phyloP scores from a whole-genome alignment of 108 stramenopile species.

The Cyclotella baltica region DNA sequence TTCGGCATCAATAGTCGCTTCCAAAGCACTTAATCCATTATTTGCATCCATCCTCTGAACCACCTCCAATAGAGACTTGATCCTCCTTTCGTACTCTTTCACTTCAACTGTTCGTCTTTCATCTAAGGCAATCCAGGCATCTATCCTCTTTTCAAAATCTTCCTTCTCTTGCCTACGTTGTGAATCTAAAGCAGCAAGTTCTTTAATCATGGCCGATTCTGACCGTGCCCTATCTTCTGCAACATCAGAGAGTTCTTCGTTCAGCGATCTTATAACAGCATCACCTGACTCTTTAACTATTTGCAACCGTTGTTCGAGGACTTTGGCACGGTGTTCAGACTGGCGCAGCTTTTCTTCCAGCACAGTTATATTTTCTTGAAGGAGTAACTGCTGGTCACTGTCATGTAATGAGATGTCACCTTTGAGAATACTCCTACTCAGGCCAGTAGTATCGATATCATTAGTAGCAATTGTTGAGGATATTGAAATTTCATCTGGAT shows the following conservation, averaged over 20 bases:
- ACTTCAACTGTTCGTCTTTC: conserved; percentile 40
- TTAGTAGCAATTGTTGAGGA: neutral
- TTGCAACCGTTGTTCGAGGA: conserved; percentile 65
- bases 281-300: conserved; percentile 74
- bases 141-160: conserved; percentile 49
- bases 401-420: neutral
- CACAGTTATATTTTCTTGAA: conserved; percentile 25
- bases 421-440: neutral
- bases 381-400: neutral
- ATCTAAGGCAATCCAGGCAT: conserved; percentile 55
- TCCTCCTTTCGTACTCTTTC: conserved; percentile 51
- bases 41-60: conserved; percentile 38
- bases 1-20: conserved; percentile 34
- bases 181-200: conserved; percentile 63
- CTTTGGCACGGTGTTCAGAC: conserved; percentile 38
- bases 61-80: conserved; percentile 41
- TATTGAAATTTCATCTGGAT: conserved; percentile 13
- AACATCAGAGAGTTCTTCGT: conserved; percentile 79
- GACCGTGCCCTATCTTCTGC: conserved; percentile 65
- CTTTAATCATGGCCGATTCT: conserved; percentile 74
- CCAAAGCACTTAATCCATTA: conserved; percentile 10
- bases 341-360: conserved; percentile 49
- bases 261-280: conserved; percentile 68
- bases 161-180: conserved; percentile 45
- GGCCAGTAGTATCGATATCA: conserved; percentile 4